Evolutionary conservation across 345 rosid genomes (phyloP), one percentile per base, ranked within the genome.

Genomic region (Aquilaria sinensis): DNA sequence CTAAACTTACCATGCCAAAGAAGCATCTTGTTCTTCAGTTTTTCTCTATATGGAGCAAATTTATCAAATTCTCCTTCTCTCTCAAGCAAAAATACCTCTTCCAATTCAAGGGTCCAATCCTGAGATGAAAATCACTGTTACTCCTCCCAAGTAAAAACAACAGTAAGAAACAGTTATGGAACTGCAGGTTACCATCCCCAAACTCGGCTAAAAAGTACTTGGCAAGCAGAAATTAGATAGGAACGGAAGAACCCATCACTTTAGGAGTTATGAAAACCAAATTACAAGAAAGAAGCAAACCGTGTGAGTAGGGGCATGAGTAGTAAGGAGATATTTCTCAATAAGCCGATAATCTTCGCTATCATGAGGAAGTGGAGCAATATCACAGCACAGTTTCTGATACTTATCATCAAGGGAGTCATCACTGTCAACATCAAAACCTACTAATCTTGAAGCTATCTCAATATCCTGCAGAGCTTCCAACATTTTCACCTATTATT

Each of bases 391-490:
- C 51, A 94, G 82, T 70, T 88, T 94, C 75, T 71, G 74, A 66
- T 86, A 90, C 74, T 86, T 94, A 23, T 86, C 97, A 77, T 94
- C 96, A 23, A 90, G 73, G 48, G 97, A 83, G 50, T 85, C 96
- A 32, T 86, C 82, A 70, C 49, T 82, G 66, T 90, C 89, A 57
- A 55, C 78, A 79, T 86, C 99, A 76, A 94, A 94, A 58, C 96
- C 99, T 60, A 94, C 97, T 75, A 94, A 78, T 85, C 88, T 88
- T 52, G 99, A 88, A 62, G 99, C 99, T 72, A 90, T 85, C 76
- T 94, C 96, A 65, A 90, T 94, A 69, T 94, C 97, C 73, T 88
- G 93, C 63, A 90, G 89, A 53, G 97, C 97, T 79, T 90, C 99
- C 51, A 94, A 78, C 99, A 94, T 94, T 88, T 94, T 90, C 75